These are phyloP conservation scores for Parathielavia appendiculata DNA, from an alignment of 495 filamentous ascomycete species.

Conservation along the genomic window DNA sequence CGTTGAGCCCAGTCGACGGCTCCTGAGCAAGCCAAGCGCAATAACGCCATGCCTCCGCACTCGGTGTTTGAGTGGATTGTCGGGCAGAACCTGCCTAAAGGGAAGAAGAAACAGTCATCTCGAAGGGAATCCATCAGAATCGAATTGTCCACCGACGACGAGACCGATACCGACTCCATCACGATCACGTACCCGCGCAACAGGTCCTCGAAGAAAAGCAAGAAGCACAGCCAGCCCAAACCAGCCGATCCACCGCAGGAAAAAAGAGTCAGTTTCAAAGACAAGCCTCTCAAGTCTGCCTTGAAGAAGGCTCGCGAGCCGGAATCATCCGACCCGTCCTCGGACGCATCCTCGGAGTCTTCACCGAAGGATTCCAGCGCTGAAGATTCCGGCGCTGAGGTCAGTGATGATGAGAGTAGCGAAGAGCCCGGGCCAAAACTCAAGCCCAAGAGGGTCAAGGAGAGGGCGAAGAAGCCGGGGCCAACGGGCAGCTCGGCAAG, in stretches of 20 bases:
- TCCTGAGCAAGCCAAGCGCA: background rate
- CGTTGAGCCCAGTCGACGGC: background rate
- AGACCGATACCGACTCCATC: constrained; percentile 32
- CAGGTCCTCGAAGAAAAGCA: background rate
- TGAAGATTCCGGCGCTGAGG: background rate
- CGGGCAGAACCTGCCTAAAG: constrained; percentile 31
- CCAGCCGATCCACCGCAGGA: background rate
- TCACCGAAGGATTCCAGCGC: background rate
- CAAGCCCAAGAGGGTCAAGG: constrained; percentile 6
- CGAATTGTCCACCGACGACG: constrained; percentile 38
- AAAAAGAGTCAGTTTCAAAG: constrained; percentile 23
- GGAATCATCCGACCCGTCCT: constrained; percentile 4
- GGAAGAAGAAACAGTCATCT: constrained; percentile 18
- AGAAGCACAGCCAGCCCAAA: background rate
- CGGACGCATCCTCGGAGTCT: background rate
- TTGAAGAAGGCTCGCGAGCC: constrained; percentile 20
- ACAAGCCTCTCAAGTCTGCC: constrained; percentile 20
- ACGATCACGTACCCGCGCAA: constrained; percentile 34
- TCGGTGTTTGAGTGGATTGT: constrained; percentile 39
- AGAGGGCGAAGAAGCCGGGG: constrained; percentile 11
- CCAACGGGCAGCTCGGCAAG: background rate
- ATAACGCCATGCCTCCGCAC: constrained; percentile 26
- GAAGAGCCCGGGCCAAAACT: constrained; percentile 8
- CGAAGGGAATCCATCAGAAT: constrained; percentile 24
- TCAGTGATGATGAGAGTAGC: constrained; percentile 2